Evolutionary conservation across 768 basidiomycete species (phyloP).

Genomic region (Russula compacta): DNA sequence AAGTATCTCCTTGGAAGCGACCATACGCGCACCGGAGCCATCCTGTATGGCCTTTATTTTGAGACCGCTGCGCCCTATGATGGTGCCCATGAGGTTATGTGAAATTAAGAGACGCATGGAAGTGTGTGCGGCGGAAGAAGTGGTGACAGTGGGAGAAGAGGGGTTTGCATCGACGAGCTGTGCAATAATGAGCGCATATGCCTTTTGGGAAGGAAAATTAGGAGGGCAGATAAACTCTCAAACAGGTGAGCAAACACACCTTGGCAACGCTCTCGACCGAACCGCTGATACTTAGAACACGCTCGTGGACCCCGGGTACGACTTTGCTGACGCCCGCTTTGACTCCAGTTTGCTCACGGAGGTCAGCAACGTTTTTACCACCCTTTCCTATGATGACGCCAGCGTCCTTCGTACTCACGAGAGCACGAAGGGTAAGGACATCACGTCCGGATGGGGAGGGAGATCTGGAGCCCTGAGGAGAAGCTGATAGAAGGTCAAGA

Average conservation of each 20-base stretch:
- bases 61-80: constrained; percentile 91
- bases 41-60: constrained; percentile 99
- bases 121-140: constrained; percentile 55
- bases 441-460: constrained; percentile 65
- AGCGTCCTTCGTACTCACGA: constrained; percentile 95
- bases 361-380: constrained; percentile 95
- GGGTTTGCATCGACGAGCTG: constrained; percentile 82
- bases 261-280: constrained; percentile 88
- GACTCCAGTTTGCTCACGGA: constrained; percentile 91
- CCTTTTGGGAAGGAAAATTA: constrained; percentile 37
- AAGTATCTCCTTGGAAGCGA: constrained; percentile 97
- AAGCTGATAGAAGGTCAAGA: constrained; percentile 32
- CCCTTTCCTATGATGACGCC: constrained; percentile 96
- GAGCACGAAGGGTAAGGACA: constrained; percentile 81
- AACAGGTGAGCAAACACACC: constrained; percentile 35
- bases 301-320: constrained; percentile 94
- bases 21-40: constrained; percentile 92
- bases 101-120: constrained; percentile 96
- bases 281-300: constrained; percentile 91
- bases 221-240: constrained; percentile 8
- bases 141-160: constrained; percentile 60
- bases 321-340: constrained; percentile 99
- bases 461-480: constrained; percentile 62
- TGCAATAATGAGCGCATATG: constrained; percentile 89
- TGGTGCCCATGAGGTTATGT: constrained; percentile 98